Percentiles rank a stretch among this genome's conserved stretches.
Evolutionary conservation across 441 rosid species (phyloP).

Genomic region (Adansonia grandidieri): DNA sequence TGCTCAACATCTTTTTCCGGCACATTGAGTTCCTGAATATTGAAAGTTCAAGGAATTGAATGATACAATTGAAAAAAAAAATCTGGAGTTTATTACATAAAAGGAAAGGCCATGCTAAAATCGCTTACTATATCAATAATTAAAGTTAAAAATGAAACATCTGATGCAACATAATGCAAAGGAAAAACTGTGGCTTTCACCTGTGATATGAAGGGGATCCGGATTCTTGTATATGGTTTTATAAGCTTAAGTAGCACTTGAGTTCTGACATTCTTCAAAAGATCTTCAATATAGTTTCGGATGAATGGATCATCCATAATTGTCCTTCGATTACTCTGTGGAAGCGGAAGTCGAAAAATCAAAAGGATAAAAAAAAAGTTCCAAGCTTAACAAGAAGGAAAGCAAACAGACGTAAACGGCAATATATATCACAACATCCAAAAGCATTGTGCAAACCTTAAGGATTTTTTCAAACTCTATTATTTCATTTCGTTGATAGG

Average conservation of each 20-base stretch:
- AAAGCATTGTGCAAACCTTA: constrained; percentile 54
- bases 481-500: constrained; percentile 96
- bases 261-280: constrained; percentile 94
- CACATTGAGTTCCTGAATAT: constrained; percentile 81
- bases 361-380: constrained; percentile 12
- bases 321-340: constrained; percentile 90
- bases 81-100: not conserved
- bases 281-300: constrained; percentile 93
- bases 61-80: not conserved
- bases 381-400: constrained; percentile 10
- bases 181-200: constrained; percentile 34
- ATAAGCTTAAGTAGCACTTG: constrained; percentile 97
- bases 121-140: too few species aligned
- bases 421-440: not conserved
- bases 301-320: constrained; percentile 98
- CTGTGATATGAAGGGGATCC: constrained; percentile 91
- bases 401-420: not conserved
- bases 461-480: constrained; percentile 97
- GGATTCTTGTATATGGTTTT: constrained; percentile 91
- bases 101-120: not conserved
- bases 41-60: constrained; percentile 16
- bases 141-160: not conserved
- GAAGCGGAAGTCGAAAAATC: not conserved
- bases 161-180: not conserved
- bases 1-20: constrained; percentile 97